phyloP scores from a whole-genome alignment of 768 basidiomycete species.

The Omphalotus guepiniiformis region DNA sequence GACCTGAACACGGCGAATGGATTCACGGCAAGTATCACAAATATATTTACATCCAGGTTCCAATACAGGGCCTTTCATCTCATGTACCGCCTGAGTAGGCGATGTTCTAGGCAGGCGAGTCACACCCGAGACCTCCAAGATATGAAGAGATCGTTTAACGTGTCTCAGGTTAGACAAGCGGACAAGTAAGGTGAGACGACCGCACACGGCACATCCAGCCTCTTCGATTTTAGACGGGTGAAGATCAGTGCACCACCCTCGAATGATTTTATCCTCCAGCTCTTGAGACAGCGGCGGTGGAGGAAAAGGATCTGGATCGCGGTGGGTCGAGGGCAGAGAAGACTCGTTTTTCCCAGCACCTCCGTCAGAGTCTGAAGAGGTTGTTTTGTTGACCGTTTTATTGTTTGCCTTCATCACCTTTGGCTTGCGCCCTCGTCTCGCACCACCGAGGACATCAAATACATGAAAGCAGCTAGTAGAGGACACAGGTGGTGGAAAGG shows the following conservation, averaged over 20 bases:
- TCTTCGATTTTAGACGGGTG: slow-evolving; percentile 16
- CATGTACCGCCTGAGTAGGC: background rate
- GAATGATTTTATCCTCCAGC: background rate
- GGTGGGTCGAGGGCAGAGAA: no score
- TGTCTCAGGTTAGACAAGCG: slow-evolving; percentile 1
- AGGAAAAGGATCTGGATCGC: no score
- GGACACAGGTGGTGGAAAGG: no score
- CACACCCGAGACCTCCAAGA: background rate
- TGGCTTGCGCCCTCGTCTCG: no score
- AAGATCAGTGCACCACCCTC: background rate
- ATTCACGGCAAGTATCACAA: background rate
- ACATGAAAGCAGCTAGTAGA: no score
- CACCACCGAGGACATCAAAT: no score
- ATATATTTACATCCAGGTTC: background rate
- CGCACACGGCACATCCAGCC: slow-evolving; percentile 29
- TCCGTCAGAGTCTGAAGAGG: no score
- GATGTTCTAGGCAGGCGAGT: background rate
- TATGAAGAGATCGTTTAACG: slow-evolving; percentile 4
- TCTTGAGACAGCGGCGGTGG: background rate
- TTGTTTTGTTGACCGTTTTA: no score
- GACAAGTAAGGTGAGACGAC: slow-evolving; percentile 10
- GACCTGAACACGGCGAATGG: background rate
- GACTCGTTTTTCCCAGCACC: no score
- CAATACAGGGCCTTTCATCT: background rate
- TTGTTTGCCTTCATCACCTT: no score